phyloP scores from a whole-genome alignment of 805 yeast species.

The Metschnikowia baotianmanensis region DNA sequence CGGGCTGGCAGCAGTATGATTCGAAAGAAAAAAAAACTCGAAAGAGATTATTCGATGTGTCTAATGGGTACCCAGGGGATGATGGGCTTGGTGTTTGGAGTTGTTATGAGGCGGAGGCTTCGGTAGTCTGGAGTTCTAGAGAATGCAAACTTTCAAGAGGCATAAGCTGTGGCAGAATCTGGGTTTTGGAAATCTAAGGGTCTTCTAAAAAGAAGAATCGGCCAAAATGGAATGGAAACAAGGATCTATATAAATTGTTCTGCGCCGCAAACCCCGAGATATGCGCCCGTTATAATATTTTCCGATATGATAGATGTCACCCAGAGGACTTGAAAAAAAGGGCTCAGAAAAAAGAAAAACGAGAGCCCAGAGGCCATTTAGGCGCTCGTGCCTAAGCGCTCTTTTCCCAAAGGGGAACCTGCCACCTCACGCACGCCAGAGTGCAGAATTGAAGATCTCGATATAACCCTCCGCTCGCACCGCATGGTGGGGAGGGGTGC shows the following conservation, averaged over 20 bases:
- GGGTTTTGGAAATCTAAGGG: background rate
- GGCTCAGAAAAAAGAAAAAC: background rate
- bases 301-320: background rate
- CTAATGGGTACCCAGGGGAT: background rate
- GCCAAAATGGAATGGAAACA: background rate
- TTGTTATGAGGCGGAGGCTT: background rate
- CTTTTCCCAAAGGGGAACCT: background rate
- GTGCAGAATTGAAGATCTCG: background rate
- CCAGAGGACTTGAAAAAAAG: background rate
- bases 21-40: no score
- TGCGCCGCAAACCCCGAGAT: no score
- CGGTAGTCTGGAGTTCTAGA: background rate
- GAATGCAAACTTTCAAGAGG: constrained; percentile 2
- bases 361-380: constrained; percentile 1
- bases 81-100: background rate
- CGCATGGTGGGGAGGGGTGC: no score
- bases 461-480: background rate
- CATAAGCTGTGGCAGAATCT: constrained; percentile 5
- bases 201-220: no score
- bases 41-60: no score
- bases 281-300: background rate
- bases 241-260: background rate
- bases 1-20: no score
- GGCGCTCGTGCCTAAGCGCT: constrained; percentile 4
- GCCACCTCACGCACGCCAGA: constrained; percentile 2